A percentile compares a stretch with the other conserved stretches of the same genome.
phyloP scores from a whole-genome alignment of 805 yeast species.

The Torulaspora quercuum region DNA sequence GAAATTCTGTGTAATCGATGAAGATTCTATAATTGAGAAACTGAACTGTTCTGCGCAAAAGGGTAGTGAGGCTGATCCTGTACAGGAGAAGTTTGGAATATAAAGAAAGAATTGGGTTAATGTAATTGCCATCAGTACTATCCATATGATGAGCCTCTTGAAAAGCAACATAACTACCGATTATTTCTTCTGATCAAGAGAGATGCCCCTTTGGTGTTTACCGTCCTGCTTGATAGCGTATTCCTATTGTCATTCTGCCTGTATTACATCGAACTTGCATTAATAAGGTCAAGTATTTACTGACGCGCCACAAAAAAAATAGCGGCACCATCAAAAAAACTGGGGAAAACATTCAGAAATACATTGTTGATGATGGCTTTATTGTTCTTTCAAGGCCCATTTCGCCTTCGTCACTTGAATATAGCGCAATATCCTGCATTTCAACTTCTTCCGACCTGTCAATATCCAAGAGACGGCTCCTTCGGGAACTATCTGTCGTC shows the following conservation, averaged over 20 bases:
- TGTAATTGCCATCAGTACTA: constrained; percentile 15
- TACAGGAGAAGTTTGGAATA: constrained; percentile 30
- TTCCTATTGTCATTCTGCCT: too few species aligned
- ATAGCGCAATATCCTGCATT: constrained; percentile 23
- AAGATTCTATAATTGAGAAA: constrained; percentile 23
- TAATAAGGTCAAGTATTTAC: not conserved
- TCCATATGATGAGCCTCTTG: constrained; percentile 23
- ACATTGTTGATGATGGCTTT: constrained; percentile 29
- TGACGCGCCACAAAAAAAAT: constrained; percentile 9
- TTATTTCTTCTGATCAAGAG: too few species aligned
- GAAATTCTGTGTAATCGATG: constrained; percentile 25
- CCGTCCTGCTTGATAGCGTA: too few species aligned
- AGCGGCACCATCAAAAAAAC: too few species aligned
- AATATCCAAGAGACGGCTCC: constrained; percentile 2
- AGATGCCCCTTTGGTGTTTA: too few species aligned
- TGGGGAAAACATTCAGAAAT: constrained; percentile 17
- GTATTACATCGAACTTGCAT: too few species aligned
- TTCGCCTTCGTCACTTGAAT: constrained; percentile 21
- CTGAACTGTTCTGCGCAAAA: constrained; percentile 33
- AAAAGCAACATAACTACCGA: constrained; percentile 13
- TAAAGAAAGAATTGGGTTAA: constrained; percentile 23
- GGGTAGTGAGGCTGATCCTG: constrained; percentile 15
- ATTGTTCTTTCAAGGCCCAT: constrained; percentile 15
- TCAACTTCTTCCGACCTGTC: constrained; percentile 21
- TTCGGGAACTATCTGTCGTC: not conserved